Evolutionary conservation across 306 rosid genomes (phyloP).

Genomic region (Senna tora): DNA sequence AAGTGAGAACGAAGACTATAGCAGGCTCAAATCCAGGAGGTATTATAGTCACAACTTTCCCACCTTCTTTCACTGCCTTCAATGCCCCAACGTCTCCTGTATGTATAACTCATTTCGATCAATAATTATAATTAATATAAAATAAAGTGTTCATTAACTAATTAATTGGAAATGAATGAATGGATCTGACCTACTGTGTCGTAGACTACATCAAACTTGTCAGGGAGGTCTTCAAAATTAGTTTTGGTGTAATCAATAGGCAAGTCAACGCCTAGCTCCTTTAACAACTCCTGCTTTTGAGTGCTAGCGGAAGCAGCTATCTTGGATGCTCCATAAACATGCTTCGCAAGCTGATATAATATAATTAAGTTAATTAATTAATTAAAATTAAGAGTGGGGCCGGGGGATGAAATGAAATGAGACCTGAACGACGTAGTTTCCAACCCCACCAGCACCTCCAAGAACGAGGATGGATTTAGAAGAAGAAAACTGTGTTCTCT

Average conservation of each 20-base stretch:
- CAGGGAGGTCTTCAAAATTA: slow-evolving; percentile 57
- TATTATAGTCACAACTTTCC: slow-evolving; percentile 52
- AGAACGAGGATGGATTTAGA: background rate
- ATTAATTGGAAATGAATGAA: too few species aligned
- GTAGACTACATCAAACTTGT: slow-evolving; percentile 72
- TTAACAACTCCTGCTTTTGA: slow-evolving; percentile 53
- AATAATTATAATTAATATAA: too few species aligned
- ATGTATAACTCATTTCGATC: too few species aligned
- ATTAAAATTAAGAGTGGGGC: too few species aligned
- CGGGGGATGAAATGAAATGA: background rate
- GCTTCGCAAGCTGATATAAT: slow-evolving; percentile 34
- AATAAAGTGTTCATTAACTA: too few species aligned
- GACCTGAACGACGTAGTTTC: background rate
- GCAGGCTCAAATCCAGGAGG: slow-evolving; percentile 45
- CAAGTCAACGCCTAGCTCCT: slow-evolving; percentile 62
- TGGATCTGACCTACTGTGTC: slow-evolving; percentile 63
- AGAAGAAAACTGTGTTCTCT: background rate
- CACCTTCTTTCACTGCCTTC: slow-evolving; percentile 67
- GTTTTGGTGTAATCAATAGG: slow-evolving; percentile 68
- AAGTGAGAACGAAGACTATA: slow-evolving; percentile 40
- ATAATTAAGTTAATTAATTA: too few species aligned
- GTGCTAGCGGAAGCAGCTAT: slow-evolving; percentile 75
- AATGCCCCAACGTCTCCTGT: slow-evolving; percentile 54
- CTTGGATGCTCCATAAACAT: slow-evolving; percentile 64
- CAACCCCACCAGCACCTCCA: background rate